phyloP scores from a whole-genome alignment of 768 basidiomycete species.

The Rhizopogon rudus region DNA sequence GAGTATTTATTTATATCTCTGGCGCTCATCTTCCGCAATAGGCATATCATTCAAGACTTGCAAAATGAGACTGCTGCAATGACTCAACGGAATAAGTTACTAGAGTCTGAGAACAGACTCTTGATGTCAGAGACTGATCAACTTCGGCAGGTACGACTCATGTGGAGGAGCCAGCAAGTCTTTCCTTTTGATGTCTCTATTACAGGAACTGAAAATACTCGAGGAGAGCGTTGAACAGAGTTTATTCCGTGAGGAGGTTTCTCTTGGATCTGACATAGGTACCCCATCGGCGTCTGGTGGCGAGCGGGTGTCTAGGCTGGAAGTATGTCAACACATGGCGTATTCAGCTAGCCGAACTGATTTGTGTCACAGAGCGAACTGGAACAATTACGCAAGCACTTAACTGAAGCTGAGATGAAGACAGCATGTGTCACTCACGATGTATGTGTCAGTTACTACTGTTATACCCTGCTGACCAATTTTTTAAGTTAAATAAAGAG shows the following conservation, averaged over 20 bases:
- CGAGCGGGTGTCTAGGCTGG: conserved; percentile 44
- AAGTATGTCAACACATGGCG: conserved; percentile 33
- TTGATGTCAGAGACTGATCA: conserved; percentile 54
- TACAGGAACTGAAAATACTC: conserved; percentile 67
- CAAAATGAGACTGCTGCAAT: conserved; percentile 71
- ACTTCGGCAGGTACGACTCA: conserved; percentile 56
- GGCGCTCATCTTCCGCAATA: conserved; percentile 21
- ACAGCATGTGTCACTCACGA: conserved; percentile 64
- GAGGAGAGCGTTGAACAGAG: conserved; percentile 72
- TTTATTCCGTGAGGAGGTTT: conserved; percentile 46
- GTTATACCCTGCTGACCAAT: background rate
- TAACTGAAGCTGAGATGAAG: conserved; percentile 72
- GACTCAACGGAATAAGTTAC: conserved; percentile 59
- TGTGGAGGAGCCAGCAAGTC: background rate
- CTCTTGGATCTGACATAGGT: conserved; percentile 20
- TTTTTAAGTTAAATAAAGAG: conserved; percentile 76
- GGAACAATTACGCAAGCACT: conserved; percentile 65
- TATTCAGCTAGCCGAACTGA: background rate
- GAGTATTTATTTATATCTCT: background rate
- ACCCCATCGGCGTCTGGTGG: conserved; percentile 19
- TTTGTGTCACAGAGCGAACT: conserved; percentile 45
- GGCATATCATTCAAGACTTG: conserved; percentile 85
- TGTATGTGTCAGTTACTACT: conserved; percentile 34
- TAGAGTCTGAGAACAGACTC: conserved; percentile 73
- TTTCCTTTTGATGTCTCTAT: background rate